Evolutionary conservation across 2,329 filamentous ascomycete genomes (phyloP).

Genomic region (Cladosporium cucumerinum): DNA sequence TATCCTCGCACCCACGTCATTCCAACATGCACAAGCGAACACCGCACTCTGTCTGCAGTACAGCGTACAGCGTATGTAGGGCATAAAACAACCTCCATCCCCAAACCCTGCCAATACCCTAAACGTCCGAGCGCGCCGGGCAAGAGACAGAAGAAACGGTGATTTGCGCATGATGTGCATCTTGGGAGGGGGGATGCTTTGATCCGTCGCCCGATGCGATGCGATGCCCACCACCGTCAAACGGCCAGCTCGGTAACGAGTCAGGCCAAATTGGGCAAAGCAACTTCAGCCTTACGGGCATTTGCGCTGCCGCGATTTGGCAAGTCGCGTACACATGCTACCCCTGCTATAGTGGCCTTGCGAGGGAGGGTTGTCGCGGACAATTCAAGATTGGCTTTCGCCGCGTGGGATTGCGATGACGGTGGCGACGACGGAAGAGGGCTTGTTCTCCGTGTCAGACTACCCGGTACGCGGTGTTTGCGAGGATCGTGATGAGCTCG

Average conservation of each 20-base stretch:
- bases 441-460: not conserved
- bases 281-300: not conserved
- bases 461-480: not conserved
- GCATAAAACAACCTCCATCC: not conserved
- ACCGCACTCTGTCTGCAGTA: not conserved
- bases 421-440: not conserved
- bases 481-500: not conserved
- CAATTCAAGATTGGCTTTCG: not conserved
- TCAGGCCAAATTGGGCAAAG: not conserved
- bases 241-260: not conserved
- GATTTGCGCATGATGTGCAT: not conserved
- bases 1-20: not conserved
- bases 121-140: not conserved
- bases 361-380: not conserved
- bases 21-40: not conserved
- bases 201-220: not conserved
- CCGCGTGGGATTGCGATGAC: not conserved
- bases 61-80: not conserved
- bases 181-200: not conserved
- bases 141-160: not conserved
- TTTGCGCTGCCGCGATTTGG: not conserved
- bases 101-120: not conserved
- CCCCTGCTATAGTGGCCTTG: not conserved
- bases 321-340: not conserved
- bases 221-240: not conserved